These are phyloP conservation scores for Alternaria solani DNA, from an alignment of 2,329 filamentous ascomycete genomes.

Conservation along the genomic window DNA sequence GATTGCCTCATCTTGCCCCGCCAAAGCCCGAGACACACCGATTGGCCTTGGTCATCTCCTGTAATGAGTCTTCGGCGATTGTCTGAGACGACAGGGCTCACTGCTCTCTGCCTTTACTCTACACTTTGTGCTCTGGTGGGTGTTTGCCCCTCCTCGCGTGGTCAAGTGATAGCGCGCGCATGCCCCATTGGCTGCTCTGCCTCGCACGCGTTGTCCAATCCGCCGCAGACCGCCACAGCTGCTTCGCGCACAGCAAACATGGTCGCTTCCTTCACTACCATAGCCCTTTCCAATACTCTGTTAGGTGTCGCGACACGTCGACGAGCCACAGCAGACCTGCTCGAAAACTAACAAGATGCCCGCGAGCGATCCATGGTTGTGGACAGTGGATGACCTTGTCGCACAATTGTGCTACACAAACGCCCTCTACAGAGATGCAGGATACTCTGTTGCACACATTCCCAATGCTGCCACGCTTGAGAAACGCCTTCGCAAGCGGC, in stretches of 20 bases:
- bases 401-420: slow-evolving; percentile 52
- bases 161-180: slow-evolving; percentile 17
- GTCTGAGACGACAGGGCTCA: background rate
- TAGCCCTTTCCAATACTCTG: background rate
- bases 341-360: background rate
- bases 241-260: background rate
- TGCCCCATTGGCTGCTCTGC: background rate
- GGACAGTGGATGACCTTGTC: slow-evolving; percentile 73
- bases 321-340: background rate
- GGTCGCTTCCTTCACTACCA: background rate
- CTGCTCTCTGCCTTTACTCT: background rate
- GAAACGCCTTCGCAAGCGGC: too few relatives aligned
- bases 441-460: slow-evolving; percentile 40
- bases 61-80: background rate
- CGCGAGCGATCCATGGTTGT: slow-evolving; percentile 72
- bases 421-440: slow-evolving; percentile 64
- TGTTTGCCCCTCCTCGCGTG: slow-evolving; percentile 20
- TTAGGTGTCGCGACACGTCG: background rate
- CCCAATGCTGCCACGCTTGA: slow-evolving; percentile 65
- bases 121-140: background rate
- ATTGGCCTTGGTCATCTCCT: background rate
- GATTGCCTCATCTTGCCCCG: slow-evolving; percentile 38
- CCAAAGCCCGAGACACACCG: slow-evolving; percentile 17
- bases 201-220: background rate
- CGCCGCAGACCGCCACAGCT: background rate